phyloP scores from a whole-genome alignment of 495 filamentous ascomycete species.

The Podospora sp. region DNA sequence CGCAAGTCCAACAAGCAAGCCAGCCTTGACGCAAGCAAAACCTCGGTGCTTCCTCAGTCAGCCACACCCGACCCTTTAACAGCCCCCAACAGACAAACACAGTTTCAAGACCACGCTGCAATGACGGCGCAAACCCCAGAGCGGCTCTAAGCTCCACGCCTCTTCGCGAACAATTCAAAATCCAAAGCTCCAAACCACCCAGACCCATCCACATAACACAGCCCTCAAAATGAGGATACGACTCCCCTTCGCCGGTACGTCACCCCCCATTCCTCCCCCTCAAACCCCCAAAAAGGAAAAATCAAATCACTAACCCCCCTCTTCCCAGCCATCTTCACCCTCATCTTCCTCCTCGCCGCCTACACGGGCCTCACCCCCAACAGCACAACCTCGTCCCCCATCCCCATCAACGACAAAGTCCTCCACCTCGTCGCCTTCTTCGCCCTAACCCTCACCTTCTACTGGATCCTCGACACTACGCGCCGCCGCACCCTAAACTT shows the following conservation, averaged over 20 bases:
- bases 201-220: neutral
- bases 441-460: slow-evolving; percentile 82
- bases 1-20: neutral
- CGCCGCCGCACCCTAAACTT: slow-evolving; percentile 82
- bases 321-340: slow-evolving; percentile 69
- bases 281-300: slow-evolving; percentile 8
- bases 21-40: neutral
- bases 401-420: slow-evolving; percentile 76
- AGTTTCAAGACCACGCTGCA: neutral
- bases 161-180: neutral
- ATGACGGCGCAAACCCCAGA: slow-evolving; percentile 1
- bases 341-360: slow-evolving; percentile 72
- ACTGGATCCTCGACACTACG: slow-evolving; percentile 94
- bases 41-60: slow-evolving; percentile 5
- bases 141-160: neutral
- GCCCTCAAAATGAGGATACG: slow-evolving; percentile 72
- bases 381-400: slow-evolving; percentile 53
- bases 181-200: neutral
- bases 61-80: neutral
- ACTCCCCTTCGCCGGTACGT: slow-evolving; percentile 71
- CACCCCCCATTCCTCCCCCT: neutral
- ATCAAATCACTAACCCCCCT: neutral
- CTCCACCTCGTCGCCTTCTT: slow-evolving; percentile 91
- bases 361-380: slow-evolving; percentile 72
- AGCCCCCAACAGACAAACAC: neutral